These are phyloP conservation scores for Chlorella ohadii DNA, from an alignment of 139 green algal species.

Conservation along the genomic window DNA sequence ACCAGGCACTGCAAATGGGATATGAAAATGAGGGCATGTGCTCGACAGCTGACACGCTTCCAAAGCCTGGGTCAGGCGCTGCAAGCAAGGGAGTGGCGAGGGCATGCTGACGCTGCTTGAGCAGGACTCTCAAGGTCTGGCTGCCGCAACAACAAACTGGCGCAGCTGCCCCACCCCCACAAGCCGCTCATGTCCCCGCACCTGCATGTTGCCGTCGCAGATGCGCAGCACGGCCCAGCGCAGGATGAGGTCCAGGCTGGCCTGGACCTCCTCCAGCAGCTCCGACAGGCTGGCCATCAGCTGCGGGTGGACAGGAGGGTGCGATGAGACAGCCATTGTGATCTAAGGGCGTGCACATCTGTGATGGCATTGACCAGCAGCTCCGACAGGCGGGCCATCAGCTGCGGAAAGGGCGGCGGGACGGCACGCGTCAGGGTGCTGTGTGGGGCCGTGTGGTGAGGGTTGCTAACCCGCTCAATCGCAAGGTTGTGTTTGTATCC, in stretches of 20 bases:
- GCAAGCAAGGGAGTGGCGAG: too few relatives aligned
- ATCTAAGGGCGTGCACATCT: too few relatives aligned
- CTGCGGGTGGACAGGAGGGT: neutral
- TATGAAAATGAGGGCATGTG: too few relatives aligned
- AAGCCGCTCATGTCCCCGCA: neutral
- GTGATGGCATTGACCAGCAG: too few relatives aligned
- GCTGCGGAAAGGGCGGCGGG: neutral
- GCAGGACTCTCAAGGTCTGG: too few relatives aligned
- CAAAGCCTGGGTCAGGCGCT: constrained; percentile 70
- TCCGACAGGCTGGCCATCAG: constrained; percentile 18
- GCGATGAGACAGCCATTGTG: too few relatives aligned
- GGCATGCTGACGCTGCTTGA: neutral
- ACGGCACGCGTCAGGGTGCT: neutral
- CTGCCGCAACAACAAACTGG: neutral
- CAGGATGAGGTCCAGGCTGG: constrained; percentile 83
- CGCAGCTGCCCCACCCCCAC: neutral
- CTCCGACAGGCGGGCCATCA: too few relatives aligned
- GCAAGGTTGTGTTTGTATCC: too few relatives aligned
- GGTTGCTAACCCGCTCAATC: too few relatives aligned
- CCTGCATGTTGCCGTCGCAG: constrained; percentile 84
- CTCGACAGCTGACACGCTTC: constrained; percentile 71
- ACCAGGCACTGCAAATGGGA: constrained; percentile 66
- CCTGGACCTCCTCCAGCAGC: constrained; percentile 36
- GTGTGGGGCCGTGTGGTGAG: too few relatives aligned
- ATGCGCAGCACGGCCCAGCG: constrained; percentile 85